phyloP scores from a whole-genome alignment of 371 early-diverging fungal species.

The Chytridium lagenaria region DNA sequence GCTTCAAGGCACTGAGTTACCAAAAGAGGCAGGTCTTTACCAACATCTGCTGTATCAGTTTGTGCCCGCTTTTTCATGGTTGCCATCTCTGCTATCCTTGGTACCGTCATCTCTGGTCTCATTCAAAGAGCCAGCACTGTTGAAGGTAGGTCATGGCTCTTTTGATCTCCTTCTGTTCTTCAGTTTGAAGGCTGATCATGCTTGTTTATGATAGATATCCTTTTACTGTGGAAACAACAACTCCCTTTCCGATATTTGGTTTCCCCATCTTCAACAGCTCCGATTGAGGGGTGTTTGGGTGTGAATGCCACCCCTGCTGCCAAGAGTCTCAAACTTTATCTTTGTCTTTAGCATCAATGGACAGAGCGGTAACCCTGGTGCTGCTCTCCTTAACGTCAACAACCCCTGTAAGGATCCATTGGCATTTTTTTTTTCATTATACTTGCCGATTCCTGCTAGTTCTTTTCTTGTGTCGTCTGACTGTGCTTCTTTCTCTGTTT shows the following conservation, averaged over 20 bases:
- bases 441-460: too few relatives aligned
- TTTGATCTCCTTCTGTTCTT: slow-evolving; percentile 6
- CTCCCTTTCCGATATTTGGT: slow-evolving; percentile 12
- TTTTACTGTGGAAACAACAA: slow-evolving; percentile 34
- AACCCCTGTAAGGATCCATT: slow-evolving; percentile 26
- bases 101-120: slow-evolving; percentile 37
- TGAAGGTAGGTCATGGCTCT: slow-evolving; percentile 22
- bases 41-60: slow-evolving; percentile 72
- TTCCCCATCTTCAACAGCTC: slow-evolving; percentile 33
- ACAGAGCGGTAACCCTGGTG: slow-evolving; percentile 23
- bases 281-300: slow-evolving; percentile 33
- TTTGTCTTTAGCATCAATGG: slow-evolving; percentile 6
- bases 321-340: slow-evolving; percentile 32
- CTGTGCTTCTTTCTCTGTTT: not conserved
- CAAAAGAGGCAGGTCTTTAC: slow-evolving; percentile 74
- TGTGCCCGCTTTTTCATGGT: slow-evolving; percentile 56
- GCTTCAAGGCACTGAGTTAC: slow-evolving; percentile 66
- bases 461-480: too few relatives aligned
- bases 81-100: slow-evolving; percentile 44
- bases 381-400: slow-evolving; percentile 10
- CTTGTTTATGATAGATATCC: slow-evolving; percentile 18
- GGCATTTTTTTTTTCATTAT: not conserved
- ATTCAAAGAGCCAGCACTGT: slow-evolving; percentile 22
- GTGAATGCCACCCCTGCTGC: slow-evolving; percentile 28
- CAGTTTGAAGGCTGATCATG: not conserved